These are phyloP conservation scores for Peribolospora kevripleyi DNA, from an alignment of 768 basidiomycete genomes.

Conservation along the genomic window DNA sequence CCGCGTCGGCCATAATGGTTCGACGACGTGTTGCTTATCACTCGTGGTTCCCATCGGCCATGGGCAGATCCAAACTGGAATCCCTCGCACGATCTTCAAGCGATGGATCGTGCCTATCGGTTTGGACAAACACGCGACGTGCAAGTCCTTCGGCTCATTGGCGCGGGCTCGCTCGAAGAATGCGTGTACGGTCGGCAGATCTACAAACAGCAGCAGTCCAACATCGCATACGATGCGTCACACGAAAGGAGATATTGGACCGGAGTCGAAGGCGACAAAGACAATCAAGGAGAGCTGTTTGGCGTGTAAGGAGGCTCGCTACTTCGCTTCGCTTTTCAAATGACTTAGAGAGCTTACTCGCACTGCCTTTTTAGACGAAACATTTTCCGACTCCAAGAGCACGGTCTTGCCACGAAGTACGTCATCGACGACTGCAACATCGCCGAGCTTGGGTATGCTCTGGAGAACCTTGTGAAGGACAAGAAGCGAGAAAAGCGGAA, in stretches of 20 bases:
- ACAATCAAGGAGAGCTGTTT: conserved; percentile 56
- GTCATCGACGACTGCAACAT: conserved; percentile 53
- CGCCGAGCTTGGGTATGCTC: conserved; percentile 54
- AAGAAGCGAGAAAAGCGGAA: neutral
- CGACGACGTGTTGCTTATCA: conserved; percentile 3
- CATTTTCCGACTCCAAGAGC: conserved; percentile 55
- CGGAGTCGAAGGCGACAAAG: conserved; percentile 54
- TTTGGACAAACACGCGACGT: conserved; percentile 75
- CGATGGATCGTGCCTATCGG: conserved; percentile 37
- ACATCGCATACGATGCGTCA: conserved; percentile 12
- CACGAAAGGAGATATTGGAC: conserved; percentile 34
- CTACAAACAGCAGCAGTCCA: conserved; percentile 84
- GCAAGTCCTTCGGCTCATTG: conserved; percentile 54
- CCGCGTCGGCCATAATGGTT: conserved; percentile 1
- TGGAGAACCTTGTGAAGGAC: conserved; percentile 35
- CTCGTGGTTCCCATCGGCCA: neutral
- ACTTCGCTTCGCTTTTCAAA: neutral
- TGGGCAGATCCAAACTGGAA: conserved; percentile 78
- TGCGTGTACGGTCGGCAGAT: conserved; percentile 69
- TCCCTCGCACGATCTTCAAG: conserved; percentile 71
- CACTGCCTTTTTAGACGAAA: conserved; percentile 21
- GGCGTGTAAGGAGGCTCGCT: conserved; percentile 28
- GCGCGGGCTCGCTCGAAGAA: conserved; percentile 67
- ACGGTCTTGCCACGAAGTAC: conserved; percentile 43
- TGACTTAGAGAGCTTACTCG: neutral